Conservation (phyloP, 2,329 filamentous ascomycete species). For the Nemania serpens region DNA sequence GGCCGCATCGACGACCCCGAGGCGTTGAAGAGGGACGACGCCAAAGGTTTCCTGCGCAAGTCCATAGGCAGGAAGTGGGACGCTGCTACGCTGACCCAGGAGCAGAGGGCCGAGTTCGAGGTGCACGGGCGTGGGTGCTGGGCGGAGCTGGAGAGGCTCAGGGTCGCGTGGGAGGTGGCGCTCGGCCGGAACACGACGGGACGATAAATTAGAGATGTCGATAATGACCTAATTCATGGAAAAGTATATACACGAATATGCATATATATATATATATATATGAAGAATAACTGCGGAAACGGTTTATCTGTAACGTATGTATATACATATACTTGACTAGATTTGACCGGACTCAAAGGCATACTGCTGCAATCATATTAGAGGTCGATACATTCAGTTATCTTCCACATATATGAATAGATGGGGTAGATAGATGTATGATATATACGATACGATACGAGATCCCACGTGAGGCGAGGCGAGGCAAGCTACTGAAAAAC, state of each 20-base stretch:
- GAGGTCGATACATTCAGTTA: no score
- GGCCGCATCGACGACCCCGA: constrained; percentile 59
- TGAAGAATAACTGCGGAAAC: no score
- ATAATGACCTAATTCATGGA: background rate
- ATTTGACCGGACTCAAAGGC: no score
- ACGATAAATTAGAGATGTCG: background rate
- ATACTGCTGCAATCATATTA: no score
- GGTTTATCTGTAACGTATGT: no score
- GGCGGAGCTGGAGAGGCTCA: constrained; percentile 73
- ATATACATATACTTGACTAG: no score
- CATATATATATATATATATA: no score
- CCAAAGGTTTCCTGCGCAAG: constrained; percentile 56
- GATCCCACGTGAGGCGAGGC: no score
- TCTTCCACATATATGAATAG: no score
- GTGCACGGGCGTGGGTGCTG: constrained; percentile 65
- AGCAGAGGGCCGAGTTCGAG: constrained; percentile 66
- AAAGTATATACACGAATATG: background rate
- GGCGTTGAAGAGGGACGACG: constrained; percentile 48
- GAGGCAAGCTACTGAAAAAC: no score
- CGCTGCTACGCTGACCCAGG: constrained; percentile 62
- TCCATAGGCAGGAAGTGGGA: constrained; percentile 63
- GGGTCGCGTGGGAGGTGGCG: constrained; percentile 66
- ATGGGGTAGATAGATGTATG: no score
- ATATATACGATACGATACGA: no score
- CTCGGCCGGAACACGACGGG: constrained; percentile 32